These are phyloP conservation scores for Phyllosticta citribraziliensis DNA, from an alignment of 2,329 filamentous ascomycete genomes.

Conservation along the genomic window DNA sequence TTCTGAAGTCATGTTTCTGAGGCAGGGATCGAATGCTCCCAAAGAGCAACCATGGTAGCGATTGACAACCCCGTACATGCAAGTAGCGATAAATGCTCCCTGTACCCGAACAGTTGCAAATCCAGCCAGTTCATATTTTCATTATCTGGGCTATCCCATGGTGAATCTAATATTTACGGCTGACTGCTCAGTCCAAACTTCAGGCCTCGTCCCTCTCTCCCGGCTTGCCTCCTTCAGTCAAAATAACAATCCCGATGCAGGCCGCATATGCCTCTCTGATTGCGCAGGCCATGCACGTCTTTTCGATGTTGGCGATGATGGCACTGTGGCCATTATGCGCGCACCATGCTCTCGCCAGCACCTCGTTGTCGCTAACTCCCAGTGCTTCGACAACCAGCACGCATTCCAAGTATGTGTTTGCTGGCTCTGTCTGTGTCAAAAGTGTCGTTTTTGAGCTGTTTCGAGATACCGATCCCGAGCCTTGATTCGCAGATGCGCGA, in stretches of 20 bases:
- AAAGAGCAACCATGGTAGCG: too few species aligned
- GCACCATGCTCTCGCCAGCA: conserved; percentile 68
- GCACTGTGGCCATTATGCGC: conserved; percentile 65
- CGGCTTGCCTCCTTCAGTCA: conserved; percentile 39
- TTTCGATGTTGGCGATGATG: conserved; percentile 57
- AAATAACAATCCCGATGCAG: conserved; percentile 60
- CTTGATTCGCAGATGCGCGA: neutral
- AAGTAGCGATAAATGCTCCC: too few species aligned
- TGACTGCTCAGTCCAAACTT: neutral
- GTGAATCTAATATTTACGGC: neutral
- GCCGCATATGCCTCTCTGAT: conserved; percentile 68
- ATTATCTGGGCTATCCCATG: too few species aligned
- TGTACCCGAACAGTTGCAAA: too few species aligned
- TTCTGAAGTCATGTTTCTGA: too few species aligned
- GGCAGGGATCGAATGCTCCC: too few species aligned
- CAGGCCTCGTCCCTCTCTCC: conserved; percentile 33
- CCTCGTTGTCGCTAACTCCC: conserved; percentile 65
- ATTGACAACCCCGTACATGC: too few species aligned
- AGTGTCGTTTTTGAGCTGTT: conserved; percentile 15
- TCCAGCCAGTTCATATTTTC: too few species aligned
- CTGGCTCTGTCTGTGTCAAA: conserved; percentile 13
- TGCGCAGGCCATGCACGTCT: conserved; percentile 65
- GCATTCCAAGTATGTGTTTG: conserved; percentile 41
- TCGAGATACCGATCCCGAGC: conserved; percentile 16
- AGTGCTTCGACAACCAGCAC: conserved; percentile 65